Conservation (phyloP, 176 grass and related monocot species). For the Ananas comosus region DNA sequence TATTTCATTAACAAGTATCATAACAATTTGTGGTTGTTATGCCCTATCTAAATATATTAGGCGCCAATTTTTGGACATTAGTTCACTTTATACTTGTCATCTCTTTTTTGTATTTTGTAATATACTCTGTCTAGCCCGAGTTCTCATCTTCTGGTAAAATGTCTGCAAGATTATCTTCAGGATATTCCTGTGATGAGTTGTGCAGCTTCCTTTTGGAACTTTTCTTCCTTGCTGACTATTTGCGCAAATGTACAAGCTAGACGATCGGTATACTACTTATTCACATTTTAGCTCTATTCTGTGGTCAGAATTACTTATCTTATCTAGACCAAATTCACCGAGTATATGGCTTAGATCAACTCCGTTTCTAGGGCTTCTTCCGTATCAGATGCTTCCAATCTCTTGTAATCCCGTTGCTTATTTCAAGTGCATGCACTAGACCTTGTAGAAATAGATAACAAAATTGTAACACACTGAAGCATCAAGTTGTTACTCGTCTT, state of each 20-base stretch:
- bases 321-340: neutral
- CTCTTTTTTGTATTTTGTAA: no score
- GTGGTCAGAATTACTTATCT: neutral
- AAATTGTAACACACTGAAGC: neutral
- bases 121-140: no score
- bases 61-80: no score
- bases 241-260: neutral
- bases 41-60: no score
- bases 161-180: no score
- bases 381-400: neutral
- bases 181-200: neutral
- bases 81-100: no score
- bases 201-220: neutral
- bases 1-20: no score
- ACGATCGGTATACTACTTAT: neutral
- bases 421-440: neutral
- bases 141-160: no score
- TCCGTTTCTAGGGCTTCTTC: neutral
- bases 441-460: neutral
- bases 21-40: no score
- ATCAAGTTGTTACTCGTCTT: neutral
- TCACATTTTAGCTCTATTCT: neutral
- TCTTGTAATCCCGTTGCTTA: neutral
- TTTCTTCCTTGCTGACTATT: neutral
- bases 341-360: neutral